Conservation (phyloP, 1,284 basidiomycete species). For the Schizophyllum amplum region DNA sequence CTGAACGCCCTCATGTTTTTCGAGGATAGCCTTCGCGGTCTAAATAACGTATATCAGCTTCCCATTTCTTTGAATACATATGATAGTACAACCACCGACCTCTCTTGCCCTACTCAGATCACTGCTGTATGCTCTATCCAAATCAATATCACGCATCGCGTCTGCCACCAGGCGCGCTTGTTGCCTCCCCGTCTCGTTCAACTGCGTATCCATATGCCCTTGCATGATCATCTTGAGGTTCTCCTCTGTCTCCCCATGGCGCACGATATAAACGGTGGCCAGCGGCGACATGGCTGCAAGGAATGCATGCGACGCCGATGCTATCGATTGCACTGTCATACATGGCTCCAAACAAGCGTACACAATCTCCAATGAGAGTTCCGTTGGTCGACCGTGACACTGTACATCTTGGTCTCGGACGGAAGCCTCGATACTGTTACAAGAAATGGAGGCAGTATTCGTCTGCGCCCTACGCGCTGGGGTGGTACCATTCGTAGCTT, state of each 20-base stretch:
- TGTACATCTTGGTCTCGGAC: no score
- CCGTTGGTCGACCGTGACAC: no score
- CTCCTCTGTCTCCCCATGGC: conserved; percentile 69
- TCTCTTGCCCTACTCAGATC: conserved; percentile 54
- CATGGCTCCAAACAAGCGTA: not conserved
- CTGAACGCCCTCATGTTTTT: conserved; percentile 37
- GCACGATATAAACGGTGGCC: conserved; percentile 52
- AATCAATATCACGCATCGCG: conserved; percentile 40
- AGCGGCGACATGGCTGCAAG: conserved; percentile 1
- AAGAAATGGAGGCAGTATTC: no score
- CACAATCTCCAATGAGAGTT: no score
- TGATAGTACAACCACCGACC: conserved; percentile 28
- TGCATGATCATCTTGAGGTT: conserved; percentile 57
- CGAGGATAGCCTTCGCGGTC: conserved; percentile 60
- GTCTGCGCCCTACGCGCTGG: no score
- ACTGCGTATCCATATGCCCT: conserved; percentile 57
- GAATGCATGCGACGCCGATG: not conserved
- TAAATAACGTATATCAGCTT: conserved; percentile 24
- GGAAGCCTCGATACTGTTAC: no score
- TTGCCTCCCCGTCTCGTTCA: conserved; percentile 49
- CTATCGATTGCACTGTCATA: not conserved
- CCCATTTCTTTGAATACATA: not conserved
- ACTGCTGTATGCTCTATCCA: conserved; percentile 52
- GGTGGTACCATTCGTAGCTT: no score
- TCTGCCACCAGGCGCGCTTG: conserved; percentile 50